Evolutionary conservation across 768 basidiomycete species (phyloP).

Genomic region (Tylopilus balloui): DNA sequence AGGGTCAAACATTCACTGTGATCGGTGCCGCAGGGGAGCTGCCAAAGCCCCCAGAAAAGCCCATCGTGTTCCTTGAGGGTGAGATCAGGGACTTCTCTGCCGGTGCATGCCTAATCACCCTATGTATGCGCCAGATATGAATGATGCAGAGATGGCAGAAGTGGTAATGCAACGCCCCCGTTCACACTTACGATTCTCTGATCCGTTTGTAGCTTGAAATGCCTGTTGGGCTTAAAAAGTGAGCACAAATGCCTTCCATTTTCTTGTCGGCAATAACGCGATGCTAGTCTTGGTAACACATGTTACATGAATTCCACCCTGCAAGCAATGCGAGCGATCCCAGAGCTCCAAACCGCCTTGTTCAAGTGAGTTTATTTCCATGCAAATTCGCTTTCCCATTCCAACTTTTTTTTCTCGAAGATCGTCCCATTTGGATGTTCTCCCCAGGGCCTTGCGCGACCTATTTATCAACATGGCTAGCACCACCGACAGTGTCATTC

Average conservation of each 20-base stretch:
- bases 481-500: slow-evolving; percentile 74
- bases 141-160: slow-evolving; percentile 73
- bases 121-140: slow-evolving; percentile 60
- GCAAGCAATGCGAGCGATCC: slow-evolving; percentile 90
- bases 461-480: slow-evolving; percentile 69
- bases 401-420: slow-evolving; percentile 6
- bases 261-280: not conserved
- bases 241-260: slow-evolving; percentile 11
- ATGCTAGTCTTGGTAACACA: slow-evolving; percentile 74
- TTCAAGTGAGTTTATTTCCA: slow-evolving; percentile 39
- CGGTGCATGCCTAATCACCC: slow-evolving; percentile 10
- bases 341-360: slow-evolving; percentile 78
- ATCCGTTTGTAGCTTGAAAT: slow-evolving; percentile 52
- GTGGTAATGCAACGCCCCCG: slow-evolving; percentile 47
- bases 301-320: slow-evolving; percentile 98
- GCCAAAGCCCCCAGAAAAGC: slow-evolving; percentile 79
- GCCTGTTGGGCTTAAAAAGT: slow-evolving; percentile 83
- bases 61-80: slow-evolving; percentile 85
- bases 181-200: not conserved
- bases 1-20: slow-evolving; percentile 90
- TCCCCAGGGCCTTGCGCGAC: slow-evolving; percentile 53
- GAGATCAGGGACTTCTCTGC: slow-evolving; percentile 5
- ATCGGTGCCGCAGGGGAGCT: slow-evolving; percentile 92
- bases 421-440: slow-evolving; percentile 40
- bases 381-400: not conserved